Conservation (phyloP, 352 stramenopile genomes). For the Pythium pectinolyticum region DNA sequence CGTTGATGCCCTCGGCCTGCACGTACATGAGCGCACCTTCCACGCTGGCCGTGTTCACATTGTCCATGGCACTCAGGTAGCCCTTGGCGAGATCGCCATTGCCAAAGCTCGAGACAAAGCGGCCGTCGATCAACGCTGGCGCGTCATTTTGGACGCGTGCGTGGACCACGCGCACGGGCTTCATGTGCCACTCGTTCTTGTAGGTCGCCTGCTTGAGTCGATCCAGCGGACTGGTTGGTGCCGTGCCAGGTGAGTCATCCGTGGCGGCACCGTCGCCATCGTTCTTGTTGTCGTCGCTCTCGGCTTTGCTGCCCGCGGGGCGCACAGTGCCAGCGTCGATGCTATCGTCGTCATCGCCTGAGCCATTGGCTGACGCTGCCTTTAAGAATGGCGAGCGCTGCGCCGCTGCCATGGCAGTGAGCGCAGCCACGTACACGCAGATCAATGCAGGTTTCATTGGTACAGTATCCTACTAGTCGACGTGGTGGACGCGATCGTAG, state of each 20-base stretch:
- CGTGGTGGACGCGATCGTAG: background rate
- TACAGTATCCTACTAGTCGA: background rate
- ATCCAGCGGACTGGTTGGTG: conserved; percentile 19
- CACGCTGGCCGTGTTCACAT: conserved; percentile 40
- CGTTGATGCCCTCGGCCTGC: conserved; percentile 80
- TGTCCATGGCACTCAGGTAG: conserved; percentile 51
- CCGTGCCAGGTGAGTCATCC: too few relatives aligned
- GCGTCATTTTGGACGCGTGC: conserved; percentile 75
- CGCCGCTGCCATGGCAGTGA: conserved; percentile 3
- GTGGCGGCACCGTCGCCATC: too few relatives aligned
- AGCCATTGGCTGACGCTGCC: conserved; percentile 2
- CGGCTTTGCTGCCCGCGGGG: background rate
- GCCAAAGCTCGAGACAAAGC: conserved; percentile 66
- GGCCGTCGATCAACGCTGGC: conserved; percentile 54
- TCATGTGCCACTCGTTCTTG: conserved; percentile 66
- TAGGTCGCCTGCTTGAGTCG: conserved; percentile 23
- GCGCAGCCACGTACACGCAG: conserved; percentile 17
- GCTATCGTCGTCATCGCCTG: background rate
- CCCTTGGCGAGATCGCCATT: conserved; percentile 51
- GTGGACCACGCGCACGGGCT: conserved; percentile 59
- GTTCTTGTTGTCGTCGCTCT: background rate
- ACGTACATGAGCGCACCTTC: conserved; percentile 85
- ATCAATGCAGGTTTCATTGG: conserved; percentile 24
- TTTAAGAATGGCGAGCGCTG: background rate
- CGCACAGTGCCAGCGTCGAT: conserved; percentile 16